Percentiles rank a stretch among this genome's conserved stretches.
Evolutionary conservation across 1,139 yeast genomes (phyloP).

Genomic region (Trichomonascaceae sp.): DNA sequence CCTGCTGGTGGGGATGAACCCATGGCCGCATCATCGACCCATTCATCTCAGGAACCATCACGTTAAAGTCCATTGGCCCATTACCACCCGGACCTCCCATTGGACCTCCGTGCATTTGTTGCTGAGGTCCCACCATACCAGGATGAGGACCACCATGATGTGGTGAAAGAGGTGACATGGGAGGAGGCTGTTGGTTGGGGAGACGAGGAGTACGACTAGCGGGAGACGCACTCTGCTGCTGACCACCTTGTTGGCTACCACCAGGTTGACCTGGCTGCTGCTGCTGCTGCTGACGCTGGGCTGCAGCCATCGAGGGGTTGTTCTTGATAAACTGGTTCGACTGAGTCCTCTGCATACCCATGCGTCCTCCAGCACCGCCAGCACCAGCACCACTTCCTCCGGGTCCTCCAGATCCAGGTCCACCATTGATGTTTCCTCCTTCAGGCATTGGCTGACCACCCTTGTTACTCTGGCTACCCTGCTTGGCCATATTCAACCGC

Average conservation of each 20-base stretch:
- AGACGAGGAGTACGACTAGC: slow-evolving; percentile 6
- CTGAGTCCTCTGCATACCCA: background rate
- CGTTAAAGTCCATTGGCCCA: slow-evolving; percentile 18
- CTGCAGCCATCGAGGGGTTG: slow-evolving; percentile 1
- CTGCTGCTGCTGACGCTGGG: slow-evolving; percentile 5
- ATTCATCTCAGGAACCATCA: slow-evolving; percentile 19
- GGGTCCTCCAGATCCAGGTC: too few species aligned
- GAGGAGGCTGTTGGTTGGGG: slow-evolving; percentile 20
- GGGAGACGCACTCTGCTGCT: slow-evolving; percentile 9
- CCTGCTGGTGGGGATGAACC: slow-evolving; percentile 6
- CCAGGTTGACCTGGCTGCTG: slow-evolving; percentile 7
- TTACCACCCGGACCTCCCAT: slow-evolving; percentile 8
- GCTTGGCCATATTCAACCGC: slow-evolving; percentile 22
- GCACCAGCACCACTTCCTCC: too few species aligned
- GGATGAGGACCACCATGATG: slow-evolving; percentile 2
- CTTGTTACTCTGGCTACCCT: too few species aligned
- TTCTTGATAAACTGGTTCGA: background rate
- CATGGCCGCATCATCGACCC: slow-evolving; percentile 15
- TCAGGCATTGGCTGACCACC: too few species aligned
- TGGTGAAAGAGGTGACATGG: slow-evolving; percentile 18
- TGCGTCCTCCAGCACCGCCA: too few species aligned
- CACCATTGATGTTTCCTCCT: too few species aligned
- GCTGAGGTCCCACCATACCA: slow-evolving; percentile 4
- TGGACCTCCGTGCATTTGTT: slow-evolving; percentile 3
- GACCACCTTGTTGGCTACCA: slow-evolving; percentile 6